Base-by-base conservation (phyloP, 2,329 filamentous ascomycete species). In the Cordyceps fumosorosea region DNA sequence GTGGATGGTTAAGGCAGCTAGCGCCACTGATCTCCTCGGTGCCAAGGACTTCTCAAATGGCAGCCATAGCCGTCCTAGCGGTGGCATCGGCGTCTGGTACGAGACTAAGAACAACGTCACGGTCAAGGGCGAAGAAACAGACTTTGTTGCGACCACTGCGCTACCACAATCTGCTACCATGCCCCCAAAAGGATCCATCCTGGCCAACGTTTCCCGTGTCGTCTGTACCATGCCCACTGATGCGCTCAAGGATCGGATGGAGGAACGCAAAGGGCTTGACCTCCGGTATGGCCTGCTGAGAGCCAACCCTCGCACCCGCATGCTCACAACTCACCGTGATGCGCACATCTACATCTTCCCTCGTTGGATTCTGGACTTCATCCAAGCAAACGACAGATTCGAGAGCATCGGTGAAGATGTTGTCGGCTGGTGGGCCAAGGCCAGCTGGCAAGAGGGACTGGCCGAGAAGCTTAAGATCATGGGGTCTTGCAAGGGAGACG, bases 271-370 rank as follows among this genome's bases (percentile, higher is more conserved):
- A 65, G 82, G 83, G 14, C 81, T 93, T 53, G 86, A 90, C 0
- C 76, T 96, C 50, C 86, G 93, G 3, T 89, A 93, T 69, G 86
- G 87, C 4, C 80, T 97, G 34, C 78, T 97, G 14, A 83, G 86
- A 63, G 85, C 85, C 66, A 88, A 96, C 69, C 86, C 90, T 11
- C 85, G 86, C 40, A 80, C 96, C 48, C 88, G 88, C 68, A 89
- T 97, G 81, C 81, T 93, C 64, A 93, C 87, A 16, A 91, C 88
- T 4, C 89, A 96, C 72, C 85, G 95, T 48, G 93, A 98, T 72
- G 90, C 93, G 0, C 93, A 98, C 71, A 89, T 98, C 63, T 99
- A 99, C 75, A 86, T 99, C 65, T 90, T 99, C 67, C 95, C 95
- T 0, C 86, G 86, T 67, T 98, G 95, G 93, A 84, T 96, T 10